phyloP scores from a whole-genome alignment of 2,329 filamentous ascomycete genomes.

The Colletotrichum endophyticum region DNA sequence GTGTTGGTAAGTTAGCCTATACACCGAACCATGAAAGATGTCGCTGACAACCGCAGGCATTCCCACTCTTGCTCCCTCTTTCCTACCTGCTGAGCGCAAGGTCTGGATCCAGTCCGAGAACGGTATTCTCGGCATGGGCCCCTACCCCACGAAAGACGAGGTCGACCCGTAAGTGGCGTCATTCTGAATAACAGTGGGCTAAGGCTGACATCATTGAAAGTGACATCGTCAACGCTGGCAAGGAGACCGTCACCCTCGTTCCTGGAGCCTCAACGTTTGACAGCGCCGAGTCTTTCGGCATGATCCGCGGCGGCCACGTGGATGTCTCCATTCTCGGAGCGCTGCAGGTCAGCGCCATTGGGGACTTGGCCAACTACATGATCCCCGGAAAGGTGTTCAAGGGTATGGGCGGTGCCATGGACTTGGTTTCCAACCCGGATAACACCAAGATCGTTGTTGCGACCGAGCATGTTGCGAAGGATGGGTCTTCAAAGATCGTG shows the following conservation, averaged over 20 bases:
- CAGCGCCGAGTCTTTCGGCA: conserved; percentile 81
- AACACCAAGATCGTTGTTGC: conserved; percentile 75
- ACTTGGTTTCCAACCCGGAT: conserved; percentile 73
- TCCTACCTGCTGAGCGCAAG: conserved; percentile 69
- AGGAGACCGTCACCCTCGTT: conserved; percentile 83
- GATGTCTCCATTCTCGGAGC: conserved; percentile 85
- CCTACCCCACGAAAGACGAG: conserved; percentile 75
- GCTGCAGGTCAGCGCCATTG: conserved; percentile 78
- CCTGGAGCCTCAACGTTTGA: conserved; percentile 81
- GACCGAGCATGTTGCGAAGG: conserved; percentile 73
- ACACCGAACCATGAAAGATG: too few species aligned
- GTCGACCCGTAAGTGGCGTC: conserved; percentile 60
- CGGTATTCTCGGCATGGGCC: conserved; percentile 82
- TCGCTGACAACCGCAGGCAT: conserved; percentile 56
- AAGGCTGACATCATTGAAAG: background rate
- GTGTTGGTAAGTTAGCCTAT: conserved; percentile 54
- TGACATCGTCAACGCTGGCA: conserved; percentile 85
- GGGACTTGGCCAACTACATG: conserved; percentile 90
- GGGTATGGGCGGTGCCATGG: conserved; percentile 84
- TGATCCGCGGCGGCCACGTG: conserved; percentile 86
- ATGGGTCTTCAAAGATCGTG: conserved; percentile 71
- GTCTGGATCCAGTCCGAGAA: conserved; percentile 91
- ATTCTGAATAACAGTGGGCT: conserved; percentile 26
- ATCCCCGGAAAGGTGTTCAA: conserved; percentile 87
- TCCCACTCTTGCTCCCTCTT: conserved; percentile 82